Base-by-base conservation (phyloP, 2,329 filamentous ascomycete species). In the Lachnellula suecica region DNA sequence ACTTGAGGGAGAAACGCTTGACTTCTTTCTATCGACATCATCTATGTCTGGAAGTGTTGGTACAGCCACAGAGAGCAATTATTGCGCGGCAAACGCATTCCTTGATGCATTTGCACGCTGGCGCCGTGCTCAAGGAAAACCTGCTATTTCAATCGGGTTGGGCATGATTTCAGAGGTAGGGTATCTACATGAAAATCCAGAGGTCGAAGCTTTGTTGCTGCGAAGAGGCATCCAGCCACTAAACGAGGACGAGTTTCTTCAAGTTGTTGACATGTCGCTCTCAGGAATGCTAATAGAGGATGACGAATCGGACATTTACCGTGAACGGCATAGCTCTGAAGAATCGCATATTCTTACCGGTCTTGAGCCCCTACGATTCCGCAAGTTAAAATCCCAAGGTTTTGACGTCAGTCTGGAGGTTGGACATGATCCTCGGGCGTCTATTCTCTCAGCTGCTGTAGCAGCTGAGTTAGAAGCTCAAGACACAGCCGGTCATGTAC, bases 191-290 rank as follows among this genome's bases (percentile, higher is more conserved):
- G 69, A 72, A 27, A 66, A 70, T 37, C 65, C 64, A 0, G 66
- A 70, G 2, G 65, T 74, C 17, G 69, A 73, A 53, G 61, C 58
- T 2, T 47, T 69, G 8, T 62, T 74, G 3, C 53, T 60, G 5
- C 66, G 70, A 13, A 69, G 67, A 29, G 72, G 69, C 2, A 65
- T 72, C 41, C 66, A 70, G 29, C 60, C 67, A 0, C 56, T 73
- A 25, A 65, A 64, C 35, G 52, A 55, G 34, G 49, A 55, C 2
- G 55, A 55, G 23, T 47, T 54, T 13, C 37, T 57, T 15, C 44
- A 54, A 25, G 25, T 57, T 2, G 19, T 57, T 4, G 52, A 57
- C 29, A 47, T 4, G 29, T 57, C 17, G 15, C 45, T 35, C 29
- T n/a, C n/a, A n/a, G n/a, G n/a, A n/a, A n/a, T n/a, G n/a, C n/a